A percentile compares a stretch with the other conserved stretches of the same genome.
Conservation (phyloP, 2,329 filamentous ascomycete species). For the Cordyceps javanica region DNA sequence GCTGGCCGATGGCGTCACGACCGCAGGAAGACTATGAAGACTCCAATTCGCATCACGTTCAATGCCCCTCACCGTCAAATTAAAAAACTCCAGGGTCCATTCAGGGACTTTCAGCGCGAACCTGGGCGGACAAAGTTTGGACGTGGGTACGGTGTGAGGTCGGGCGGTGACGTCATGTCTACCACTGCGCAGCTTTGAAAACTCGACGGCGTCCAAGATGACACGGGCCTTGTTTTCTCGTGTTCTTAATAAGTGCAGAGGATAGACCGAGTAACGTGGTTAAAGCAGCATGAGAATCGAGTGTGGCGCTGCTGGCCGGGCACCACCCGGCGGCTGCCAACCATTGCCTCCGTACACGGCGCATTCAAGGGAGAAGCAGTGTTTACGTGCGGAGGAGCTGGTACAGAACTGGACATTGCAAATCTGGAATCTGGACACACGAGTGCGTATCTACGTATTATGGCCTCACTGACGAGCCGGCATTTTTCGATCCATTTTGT, state of each 20-base stretch:
- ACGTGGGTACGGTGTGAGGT: constrained; percentile 45
- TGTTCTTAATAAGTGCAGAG: neutral
- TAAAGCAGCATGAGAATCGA: neutral
- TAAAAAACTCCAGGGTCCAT: constrained; percentile 59
- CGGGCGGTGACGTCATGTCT: constrained; percentile 17
- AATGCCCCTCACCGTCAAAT: constrained; percentile 58
- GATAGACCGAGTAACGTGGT: neutral
- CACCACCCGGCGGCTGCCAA: neutral
- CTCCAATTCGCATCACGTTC: constrained; percentile 51
- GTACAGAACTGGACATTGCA: neutral
- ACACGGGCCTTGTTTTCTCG: neutral
- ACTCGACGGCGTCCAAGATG: neutral
- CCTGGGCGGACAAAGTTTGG: constrained; percentile 55
- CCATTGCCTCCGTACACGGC: neutral
- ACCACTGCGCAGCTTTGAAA: neutral
- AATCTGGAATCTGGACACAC: too few species aligned
- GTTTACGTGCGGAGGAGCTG: neutral
- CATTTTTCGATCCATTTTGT: too few species aligned
- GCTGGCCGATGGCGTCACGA: constrained; percentile 26
- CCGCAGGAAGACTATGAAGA: constrained; percentile 39
- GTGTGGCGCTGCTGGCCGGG: neutral
- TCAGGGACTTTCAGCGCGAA: constrained; percentile 53
- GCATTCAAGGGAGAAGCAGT: neutral
- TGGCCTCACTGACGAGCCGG: too few species aligned
- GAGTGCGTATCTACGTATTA: too few species aligned